Percentiles rank a stretch among this genome's conserved stretches.
phyloP scores from a whole-genome alignment of 108 stramenopile genomes.

The Nitzschia sp. region DNA sequence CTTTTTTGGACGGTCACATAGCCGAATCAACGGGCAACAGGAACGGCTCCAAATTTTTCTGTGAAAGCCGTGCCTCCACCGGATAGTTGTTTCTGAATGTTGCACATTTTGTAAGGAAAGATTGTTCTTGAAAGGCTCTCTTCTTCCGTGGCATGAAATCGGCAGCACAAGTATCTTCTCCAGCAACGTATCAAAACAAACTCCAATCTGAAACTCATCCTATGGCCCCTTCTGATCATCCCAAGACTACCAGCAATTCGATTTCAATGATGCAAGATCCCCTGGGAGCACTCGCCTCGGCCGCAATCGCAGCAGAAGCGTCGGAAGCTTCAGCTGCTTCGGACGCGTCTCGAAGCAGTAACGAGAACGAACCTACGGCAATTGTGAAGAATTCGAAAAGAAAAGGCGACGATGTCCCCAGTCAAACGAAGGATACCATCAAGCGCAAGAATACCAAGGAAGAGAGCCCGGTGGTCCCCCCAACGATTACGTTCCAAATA shows the following conservation, averaged over 20 bases:
- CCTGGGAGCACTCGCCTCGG: slow-evolving; percentile 38
- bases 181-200: background rate
- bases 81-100: slow-evolving; percentile 1
- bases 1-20: slow-evolving; percentile 20
- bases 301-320: slow-evolving; percentile 44
- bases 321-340: slow-evolving; percentile 31
- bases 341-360: slow-evolving; percentile 10
- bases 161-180: background rate
- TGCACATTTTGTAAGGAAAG: slow-evolving; percentile 1
- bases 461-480: slow-evolving; percentile 14
- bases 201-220: background rate
- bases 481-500: slow-evolving; percentile 35
- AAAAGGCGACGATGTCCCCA: background rate
- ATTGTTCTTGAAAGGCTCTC: background rate
- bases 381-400: background rate
- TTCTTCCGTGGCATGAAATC: background rate
- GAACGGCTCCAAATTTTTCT: slow-evolving; percentile 27
- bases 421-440: background rate
- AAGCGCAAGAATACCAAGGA: background rate
- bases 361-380: background rate
- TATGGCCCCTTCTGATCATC: slow-evolving; percentile 18
- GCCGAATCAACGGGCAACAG: slow-evolving; percentile 6
- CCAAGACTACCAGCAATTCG: background rate
- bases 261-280: slow-evolving; percentile 36
- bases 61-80: slow-evolving; percentile 1